These are phyloP conservation scores for Acanthamoeba triangularis DNA, from an alignment of 208 protist species.

Conservation along the genomic window DNA sequence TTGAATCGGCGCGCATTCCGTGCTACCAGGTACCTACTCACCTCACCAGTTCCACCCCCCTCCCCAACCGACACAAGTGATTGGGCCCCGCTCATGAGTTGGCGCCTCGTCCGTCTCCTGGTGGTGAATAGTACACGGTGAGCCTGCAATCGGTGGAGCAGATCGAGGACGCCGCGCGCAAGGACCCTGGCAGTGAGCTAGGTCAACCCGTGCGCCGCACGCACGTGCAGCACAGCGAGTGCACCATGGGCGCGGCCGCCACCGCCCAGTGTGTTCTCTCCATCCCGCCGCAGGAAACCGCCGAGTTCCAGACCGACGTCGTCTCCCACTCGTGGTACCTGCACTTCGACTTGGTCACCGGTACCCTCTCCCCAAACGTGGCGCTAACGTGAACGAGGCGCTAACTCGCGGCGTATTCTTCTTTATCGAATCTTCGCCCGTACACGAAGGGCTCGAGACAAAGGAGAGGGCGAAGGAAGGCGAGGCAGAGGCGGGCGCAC, in stretches of 20 bases:
- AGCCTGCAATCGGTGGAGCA: conserved; percentile 22
- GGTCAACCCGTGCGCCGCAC: not conserved
- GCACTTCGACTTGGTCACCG: conserved; percentile 15
- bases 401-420: not conserved
- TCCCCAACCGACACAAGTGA: too few relatives aligned
- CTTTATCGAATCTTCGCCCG: not conserved
- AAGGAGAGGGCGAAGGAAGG: not conserved
- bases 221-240: conserved; percentile 31
- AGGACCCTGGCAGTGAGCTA: not conserved
- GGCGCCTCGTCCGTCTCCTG: too few relatives aligned
- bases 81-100: not conserved
- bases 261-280: not conserved
- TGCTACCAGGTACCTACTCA: not conserved
- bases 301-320: conserved; percentile 36
- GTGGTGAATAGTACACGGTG: not conserved
- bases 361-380: not conserved
- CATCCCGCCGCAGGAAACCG: not conserved
- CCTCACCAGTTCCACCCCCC: not conserved
- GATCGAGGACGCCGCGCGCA: not conserved
- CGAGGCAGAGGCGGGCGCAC: not conserved
- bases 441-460: not conserved
- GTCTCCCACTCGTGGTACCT: conserved; percentile 26
- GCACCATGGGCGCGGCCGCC: not conserved
- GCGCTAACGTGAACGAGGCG: too few relatives aligned
- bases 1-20: not conserved